Percentiles rank a stretch among this genome's conserved stretches.
Conservation (phyloP, 2,329 filamentous ascomycete genomes). For the Verticillium alfalfae region DNA sequence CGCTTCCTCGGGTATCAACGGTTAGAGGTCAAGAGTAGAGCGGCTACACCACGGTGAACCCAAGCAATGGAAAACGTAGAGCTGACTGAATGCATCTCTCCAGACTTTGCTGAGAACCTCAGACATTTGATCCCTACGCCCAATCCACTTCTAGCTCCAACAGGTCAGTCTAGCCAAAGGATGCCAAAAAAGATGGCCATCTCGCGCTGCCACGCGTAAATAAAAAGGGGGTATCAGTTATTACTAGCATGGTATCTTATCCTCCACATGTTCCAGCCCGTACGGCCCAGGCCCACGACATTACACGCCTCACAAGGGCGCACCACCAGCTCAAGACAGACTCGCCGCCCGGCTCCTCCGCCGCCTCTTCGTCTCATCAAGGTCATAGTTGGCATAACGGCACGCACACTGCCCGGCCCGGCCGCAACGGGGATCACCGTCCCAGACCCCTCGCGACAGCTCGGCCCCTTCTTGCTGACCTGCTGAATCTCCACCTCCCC, state of each 20-base stretch:
- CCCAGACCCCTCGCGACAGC: conserved; percentile 40
- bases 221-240: neutral
- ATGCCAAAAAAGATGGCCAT: too few species aligned
- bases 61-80: too few species aligned
- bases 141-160: too few species aligned
- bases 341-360: neutral
- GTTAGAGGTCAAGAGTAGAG: too few species aligned
- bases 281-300: neutral
- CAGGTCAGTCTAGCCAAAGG: too few species aligned
- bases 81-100: too few species aligned
- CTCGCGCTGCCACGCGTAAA: neutral
- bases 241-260: neutral
- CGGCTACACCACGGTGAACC: too few species aligned
- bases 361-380: neutral
- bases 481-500: conserved; percentile 53
- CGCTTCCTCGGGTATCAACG: too few species aligned
- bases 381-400: conserved; percentile 28
- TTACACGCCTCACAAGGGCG: neutral
- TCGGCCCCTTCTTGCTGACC: conserved; percentile 43
- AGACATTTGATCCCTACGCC: too few species aligned
- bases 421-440: conserved; percentile 29
- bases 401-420: conserved; percentile 30
- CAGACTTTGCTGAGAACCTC: too few species aligned
- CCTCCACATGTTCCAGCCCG: neutral
- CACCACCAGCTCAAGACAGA: neutral